phyloP scores from a whole-genome alignment of 139 green algal species.

The Auxenochlorella pyrenoidosa region DNA sequence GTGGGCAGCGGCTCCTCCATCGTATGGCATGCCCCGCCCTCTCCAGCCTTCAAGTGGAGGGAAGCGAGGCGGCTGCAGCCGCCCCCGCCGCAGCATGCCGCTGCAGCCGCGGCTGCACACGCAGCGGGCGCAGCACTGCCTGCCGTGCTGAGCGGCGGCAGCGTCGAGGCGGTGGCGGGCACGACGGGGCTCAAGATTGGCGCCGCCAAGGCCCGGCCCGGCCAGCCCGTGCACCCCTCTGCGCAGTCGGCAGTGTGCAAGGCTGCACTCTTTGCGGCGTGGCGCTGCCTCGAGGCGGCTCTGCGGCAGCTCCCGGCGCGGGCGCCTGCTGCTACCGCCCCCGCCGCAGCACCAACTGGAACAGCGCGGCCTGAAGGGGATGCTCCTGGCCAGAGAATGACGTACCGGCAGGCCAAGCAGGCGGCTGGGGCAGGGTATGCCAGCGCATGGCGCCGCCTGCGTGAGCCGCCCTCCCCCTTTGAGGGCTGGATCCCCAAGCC shows the following conservation, averaged over 20 bases:
- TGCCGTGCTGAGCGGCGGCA: neutral
- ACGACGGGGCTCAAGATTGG: constrained; percentile 15
- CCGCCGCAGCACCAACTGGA: neutral
- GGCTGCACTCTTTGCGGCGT: constrained; percentile 7
- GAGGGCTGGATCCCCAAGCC: constrained; percentile 46
- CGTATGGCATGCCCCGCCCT: constrained; percentile 8
- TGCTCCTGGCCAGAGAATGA: neutral
- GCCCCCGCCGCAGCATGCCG: neutral
- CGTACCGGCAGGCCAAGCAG: constrained; percentile 25
- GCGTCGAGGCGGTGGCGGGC: constrained; percentile 13
- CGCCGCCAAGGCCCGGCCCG: neutral
- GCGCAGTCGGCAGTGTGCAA: constrained; percentile 27
- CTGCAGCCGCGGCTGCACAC: neutral
- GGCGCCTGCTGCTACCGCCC: neutral
- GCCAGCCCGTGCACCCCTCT: neutral
- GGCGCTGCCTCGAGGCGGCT: neutral
- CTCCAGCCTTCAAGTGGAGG: neutral
- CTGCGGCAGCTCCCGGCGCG: neutral
- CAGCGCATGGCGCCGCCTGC: neutral
- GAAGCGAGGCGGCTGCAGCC: neutral
- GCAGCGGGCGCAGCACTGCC: neutral
- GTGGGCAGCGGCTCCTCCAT: constrained; percentile 16
- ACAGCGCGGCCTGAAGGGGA: neutral
- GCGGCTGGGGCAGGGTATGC: neutral
- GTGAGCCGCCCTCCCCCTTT: neutral